Evolutionary conservation across 2,329 filamentous ascomycete species (phyloP), one percentile per base, ranked within the genome.

Genomic region (Alternaria hordeiaustralica): DNA sequence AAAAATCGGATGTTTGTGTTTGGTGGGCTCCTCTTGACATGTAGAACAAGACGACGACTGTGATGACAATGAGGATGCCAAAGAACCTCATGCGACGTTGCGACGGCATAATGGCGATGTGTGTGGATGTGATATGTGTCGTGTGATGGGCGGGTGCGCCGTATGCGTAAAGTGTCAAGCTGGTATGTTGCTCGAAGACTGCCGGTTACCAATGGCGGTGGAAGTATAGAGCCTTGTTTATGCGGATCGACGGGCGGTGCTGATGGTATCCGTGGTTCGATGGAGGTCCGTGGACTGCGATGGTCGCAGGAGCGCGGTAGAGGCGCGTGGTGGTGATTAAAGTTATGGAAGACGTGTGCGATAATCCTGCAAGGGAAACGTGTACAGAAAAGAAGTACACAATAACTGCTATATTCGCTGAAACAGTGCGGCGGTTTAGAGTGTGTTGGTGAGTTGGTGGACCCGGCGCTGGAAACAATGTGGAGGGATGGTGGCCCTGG

Each of bases 1-100:
- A 88, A 80, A 88, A 89, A 71, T 86, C 84, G 46, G 80, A 84
- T 51, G 83, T 82, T 64, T 82, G 79, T 33, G 84, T 83, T 54
- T 86, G 82, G 61, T 86, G 84, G 56, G 87, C 82, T 53, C 85
- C 85, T n/a, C 86, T 87, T 20, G 90, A 90, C 77, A 93, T 90
- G 83, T 95, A 93, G 70, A 96, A 83, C 58, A 91, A 82, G 49
- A 90, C 85, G 70, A 95, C 81, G 63, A 95, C 80, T 63, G 87
- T 83, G 68, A 89, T 84, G 70, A 94, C 71, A 60, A 89, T 84
- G 60, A 90, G 83, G 73, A 94, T 83, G 67, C 88, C 82, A 60
- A 93, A 82, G 71, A 91, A 82, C 75, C 90, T 89, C 72, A 93
- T 76, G 71, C 92, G 89, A 68, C 93, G 89, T 71, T 75, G 81